These are phyloP conservation scores for Acacia acuminata DNA, from an alignment of 306 rosid species.

Conservation along the genomic window DNA sequence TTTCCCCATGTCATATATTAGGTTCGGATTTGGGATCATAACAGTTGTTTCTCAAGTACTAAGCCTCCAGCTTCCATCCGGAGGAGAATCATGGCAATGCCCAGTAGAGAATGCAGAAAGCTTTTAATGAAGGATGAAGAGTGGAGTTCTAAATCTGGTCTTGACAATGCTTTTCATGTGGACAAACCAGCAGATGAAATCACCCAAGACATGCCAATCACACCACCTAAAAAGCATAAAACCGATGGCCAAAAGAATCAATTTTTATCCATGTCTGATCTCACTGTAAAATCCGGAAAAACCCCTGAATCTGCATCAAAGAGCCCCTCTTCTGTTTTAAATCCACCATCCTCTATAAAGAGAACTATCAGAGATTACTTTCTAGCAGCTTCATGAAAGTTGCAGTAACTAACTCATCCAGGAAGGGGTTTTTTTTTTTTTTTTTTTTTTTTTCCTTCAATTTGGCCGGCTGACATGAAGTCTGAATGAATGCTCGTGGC, in stretches of 20 bases:
- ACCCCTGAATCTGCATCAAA: conserved; percentile 71
- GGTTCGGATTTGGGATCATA: conserved; percentile 79
- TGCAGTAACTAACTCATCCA: neutral
- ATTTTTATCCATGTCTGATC: conserved; percentile 38
- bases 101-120: conserved; percentile 50
- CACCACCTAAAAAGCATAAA: conserved; percentile 53
- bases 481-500: neutral
- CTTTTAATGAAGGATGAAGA: conserved; percentile 45
- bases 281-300: conserved; percentile 48
- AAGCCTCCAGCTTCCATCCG: conserved; percentile 55
- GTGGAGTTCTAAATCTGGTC: conserved; percentile 31
- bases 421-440: no score
- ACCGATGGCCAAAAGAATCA: conserved; percentile 54
- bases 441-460: conserved; percentile 17
- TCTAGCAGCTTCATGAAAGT: conserved; percentile 45
- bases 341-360: conserved; percentile 79
- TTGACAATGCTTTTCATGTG: conserved; percentile 20
- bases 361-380: conserved; percentile 94
- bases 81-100: conserved; percentile 84
- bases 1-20: conserved; percentile 27
- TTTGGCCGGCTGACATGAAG: conserved; percentile 8
- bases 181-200: conserved; percentile 28
- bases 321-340: conserved; percentile 93
- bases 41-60: conserved; percentile 34
- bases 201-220: conserved; percentile 34